Evolutionary conservation across 2,329 filamentous ascomycete genomes (phyloP), one percentile per base, ranked within the genome.

Genomic region (Aspergillus tanneri): DNA sequence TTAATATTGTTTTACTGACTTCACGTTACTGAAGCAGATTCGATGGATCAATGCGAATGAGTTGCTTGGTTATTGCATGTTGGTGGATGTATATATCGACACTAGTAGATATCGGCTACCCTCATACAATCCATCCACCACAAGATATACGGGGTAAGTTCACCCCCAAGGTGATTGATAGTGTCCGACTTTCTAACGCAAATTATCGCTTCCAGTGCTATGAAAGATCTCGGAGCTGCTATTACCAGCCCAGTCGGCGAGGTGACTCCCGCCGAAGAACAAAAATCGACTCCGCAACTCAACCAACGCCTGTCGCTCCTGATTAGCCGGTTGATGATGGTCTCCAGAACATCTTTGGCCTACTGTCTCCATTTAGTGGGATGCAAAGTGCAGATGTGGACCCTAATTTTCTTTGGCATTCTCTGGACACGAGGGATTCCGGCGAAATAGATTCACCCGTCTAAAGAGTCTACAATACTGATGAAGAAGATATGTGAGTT

Each of bases 401-500:
- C 8, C 21, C 22, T 3, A 19, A 38, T 3, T 24, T 38, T 4
- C 36, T 34, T 6, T 16, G 35, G 22, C 37, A 14, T 12, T 14
- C 16, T 5, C 11, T 25, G 30, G 18, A 37, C 14, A 14, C 23
- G 8, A 28, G 21, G 11, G 30, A n/a, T 19, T 14, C 28, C 18
- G 8, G 10, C 25, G 18, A 24, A 18, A 12, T 21, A 8, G 34
- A 18, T 12, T 18, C 43, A 9, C 39, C 44, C 5, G 12, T 42
- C 25, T 16, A 58, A 34, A 50, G 58, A 14, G 49, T 50, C 2
- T 61, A 61, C 46, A 42, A 36, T 28, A 30, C 38, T 5, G 57
- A 36, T 12, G 59, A 62, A 28, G 50, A 35, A 8, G 60, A 59
- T 18, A 53, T 62, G 60, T 62, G 45, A 12, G 56, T 45, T 19